Evolutionary conservation across 257 asterid species (phyloP).

Genomic region (Solanum acaule): DNA sequence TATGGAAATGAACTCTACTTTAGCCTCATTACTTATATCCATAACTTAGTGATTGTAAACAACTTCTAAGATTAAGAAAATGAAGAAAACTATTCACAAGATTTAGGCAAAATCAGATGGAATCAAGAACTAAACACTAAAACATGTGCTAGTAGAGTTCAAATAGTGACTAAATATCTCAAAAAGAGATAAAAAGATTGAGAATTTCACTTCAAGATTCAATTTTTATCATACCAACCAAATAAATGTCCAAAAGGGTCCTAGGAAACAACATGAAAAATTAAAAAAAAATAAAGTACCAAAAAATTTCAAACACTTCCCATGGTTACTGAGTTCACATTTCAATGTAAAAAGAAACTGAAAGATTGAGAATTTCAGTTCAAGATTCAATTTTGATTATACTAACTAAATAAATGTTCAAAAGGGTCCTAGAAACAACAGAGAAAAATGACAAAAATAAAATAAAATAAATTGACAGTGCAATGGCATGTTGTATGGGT

Average conservation of each 20-base stretch:
- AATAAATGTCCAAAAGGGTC: constrained; percentile 3
- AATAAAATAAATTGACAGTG: not conserved
- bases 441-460: not conserved
- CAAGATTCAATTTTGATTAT: constrained; percentile 4
- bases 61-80: not conserved
- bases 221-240: not conserved
- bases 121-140: not conserved
- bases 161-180: not conserved
- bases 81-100: not conserved
- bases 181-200: not conserved
- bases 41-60: constrained; percentile 13
- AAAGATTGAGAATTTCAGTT: not conserved
- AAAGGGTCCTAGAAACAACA: constrained; percentile 3
- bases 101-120: not conserved
- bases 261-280: not conserved
- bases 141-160: not conserved
- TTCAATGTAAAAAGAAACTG: not conserved
- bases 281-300: not conserved
- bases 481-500: not conserved
- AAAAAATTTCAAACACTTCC: not conserved
- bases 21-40: constrained; percentile 81
- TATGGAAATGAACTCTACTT: constrained; percentile 53
- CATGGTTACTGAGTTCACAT: not conserved
- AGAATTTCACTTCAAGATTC: constrained; percentile 2
- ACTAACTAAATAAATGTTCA: not conserved